phyloP scores from a whole-genome alignment of 163 green algal species.

The Chlamydomonas reinhardtii region DNA sequence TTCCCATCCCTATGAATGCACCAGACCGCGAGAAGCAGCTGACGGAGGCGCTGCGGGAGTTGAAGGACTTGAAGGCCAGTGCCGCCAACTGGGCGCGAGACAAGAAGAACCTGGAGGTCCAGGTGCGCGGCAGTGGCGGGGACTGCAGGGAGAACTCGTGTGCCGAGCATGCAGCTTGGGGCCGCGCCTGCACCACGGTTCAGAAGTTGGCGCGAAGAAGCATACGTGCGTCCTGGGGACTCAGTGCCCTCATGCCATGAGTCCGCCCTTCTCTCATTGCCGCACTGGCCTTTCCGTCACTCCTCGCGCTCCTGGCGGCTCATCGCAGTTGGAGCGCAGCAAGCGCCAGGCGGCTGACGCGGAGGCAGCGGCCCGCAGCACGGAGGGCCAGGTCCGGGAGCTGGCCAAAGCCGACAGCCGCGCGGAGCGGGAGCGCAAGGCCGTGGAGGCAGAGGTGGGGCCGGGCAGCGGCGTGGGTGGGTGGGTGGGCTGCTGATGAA shows the following conservation, averaged over 20 bases:
- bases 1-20: not conserved
- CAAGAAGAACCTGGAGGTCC: slow-evolving; percentile 63
- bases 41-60: slow-evolving; percentile 52
- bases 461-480: not conserved
- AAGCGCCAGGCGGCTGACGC: not conserved
- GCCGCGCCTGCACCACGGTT: too few relatives aligned
- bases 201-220: too few relatives aligned
- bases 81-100: slow-evolving; percentile 60
- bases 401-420: slow-evolving; percentile 25
- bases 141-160: too few relatives aligned
- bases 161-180: too few relatives aligned
- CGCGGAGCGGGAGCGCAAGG: slow-evolving; percentile 32
- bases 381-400: slow-evolving; percentile 31
- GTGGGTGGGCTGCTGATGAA: too few relatives aligned
- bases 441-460: slow-evolving; percentile 35
- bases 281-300: too few relatives aligned
- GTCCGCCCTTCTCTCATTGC: too few relatives aligned
- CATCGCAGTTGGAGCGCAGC: not conserved
- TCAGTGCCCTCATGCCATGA: too few relatives aligned
- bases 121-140: slow-evolving; percentile 58
- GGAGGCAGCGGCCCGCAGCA: slow-evolving; percentile 12
- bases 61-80: slow-evolving; percentile 58
- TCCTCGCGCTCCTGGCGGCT: too few relatives aligned
- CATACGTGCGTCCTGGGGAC: too few relatives aligned
- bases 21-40: slow-evolving; percentile 62